phyloP scores from a whole-genome alignment of 2,329 filamentous ascomycete species.

The Fusarium xyrophilum region DNA sequence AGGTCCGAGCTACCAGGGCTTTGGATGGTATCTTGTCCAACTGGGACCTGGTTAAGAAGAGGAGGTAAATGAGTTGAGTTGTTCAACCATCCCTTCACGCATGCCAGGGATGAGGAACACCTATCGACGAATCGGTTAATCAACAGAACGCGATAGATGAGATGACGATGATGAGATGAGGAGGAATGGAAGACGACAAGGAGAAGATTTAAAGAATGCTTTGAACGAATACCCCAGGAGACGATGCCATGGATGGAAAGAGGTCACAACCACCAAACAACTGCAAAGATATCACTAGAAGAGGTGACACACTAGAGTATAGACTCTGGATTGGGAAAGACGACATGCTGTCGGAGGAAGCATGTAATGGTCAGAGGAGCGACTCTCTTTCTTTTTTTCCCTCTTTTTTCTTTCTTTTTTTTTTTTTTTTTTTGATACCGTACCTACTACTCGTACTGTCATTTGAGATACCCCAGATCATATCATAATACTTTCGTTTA shows the following conservation, averaged over 20 bases:
- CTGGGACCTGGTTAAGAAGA: slow-evolving; percentile 56
- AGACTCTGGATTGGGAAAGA: slow-evolving; percentile 11
- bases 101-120: background rate
- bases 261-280: slow-evolving; percentile 12
- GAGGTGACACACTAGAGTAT: slow-evolving; percentile 19
- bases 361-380: slow-evolving; percentile 33
- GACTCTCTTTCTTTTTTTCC: slow-evolving; percentile 15
- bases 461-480: slow-evolving; percentile 42
- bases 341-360: background rate
- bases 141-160: background rate
- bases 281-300: slow-evolving; percentile 31
- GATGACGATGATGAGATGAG: background rate
- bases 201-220: slow-evolving; percentile 11
- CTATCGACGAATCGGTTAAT: background rate
- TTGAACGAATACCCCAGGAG: slow-evolving; percentile 17
- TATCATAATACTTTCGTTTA: slow-evolving; percentile 36
- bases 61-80: slow-evolving; percentile 47
- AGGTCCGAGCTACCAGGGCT: slow-evolving; percentile 62
- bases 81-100: background rate
- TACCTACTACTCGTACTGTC: slow-evolving; percentile 37
- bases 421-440: slow-evolving; percentile 19
- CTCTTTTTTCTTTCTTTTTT: slow-evolving; percentile 7
- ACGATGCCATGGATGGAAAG: slow-evolving; percentile 12
- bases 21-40: slow-evolving; percentile 60
- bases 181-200: slow-evolving; percentile 1